Evolutionary conservation across 306 rosid species (phyloP).

Genomic region (Rosa multiflora): DNA sequence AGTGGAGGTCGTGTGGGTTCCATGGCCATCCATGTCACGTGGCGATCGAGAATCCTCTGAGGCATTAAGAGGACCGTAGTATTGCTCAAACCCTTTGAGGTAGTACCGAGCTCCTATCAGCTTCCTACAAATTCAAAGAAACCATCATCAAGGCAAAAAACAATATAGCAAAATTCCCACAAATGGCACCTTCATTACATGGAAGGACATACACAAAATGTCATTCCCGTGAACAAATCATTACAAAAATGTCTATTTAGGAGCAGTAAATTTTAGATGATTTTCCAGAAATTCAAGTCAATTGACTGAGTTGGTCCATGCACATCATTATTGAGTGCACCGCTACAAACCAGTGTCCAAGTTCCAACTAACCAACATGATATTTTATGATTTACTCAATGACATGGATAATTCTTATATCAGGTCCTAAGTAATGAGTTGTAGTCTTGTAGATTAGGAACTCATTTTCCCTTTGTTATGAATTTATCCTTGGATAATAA

Average conservation of each 20-base stretch:
- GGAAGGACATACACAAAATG: not conserved
- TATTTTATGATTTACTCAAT: too few relatives aligned
- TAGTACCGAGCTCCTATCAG: constrained; percentile 85
- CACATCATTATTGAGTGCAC: not conserved
- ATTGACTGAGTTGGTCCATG: not conserved
- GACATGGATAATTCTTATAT: too few relatives aligned
- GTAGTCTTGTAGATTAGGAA: not conserved
- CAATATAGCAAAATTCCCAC: not conserved
- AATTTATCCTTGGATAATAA: not conserved
- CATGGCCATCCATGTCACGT: constrained; percentile 90
- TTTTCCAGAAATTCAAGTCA: not conserved
- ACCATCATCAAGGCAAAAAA: not conserved
- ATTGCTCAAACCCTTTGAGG: constrained; percentile 51
- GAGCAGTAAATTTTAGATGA: not conserved
- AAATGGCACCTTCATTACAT: not conserved
- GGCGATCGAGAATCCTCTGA: constrained; percentile 66
- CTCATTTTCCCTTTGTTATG: not conserved
- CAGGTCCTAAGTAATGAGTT: too few relatives aligned
- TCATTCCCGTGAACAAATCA: too few relatives aligned
- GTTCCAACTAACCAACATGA: too few relatives aligned
- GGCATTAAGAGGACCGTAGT: constrained; percentile 51
- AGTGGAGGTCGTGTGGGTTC: constrained; percentile 86
- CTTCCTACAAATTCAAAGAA: constrained; percentile 42
- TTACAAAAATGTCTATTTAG: too few relatives aligned
- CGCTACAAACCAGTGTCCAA: too few relatives aligned